Evolutionary conservation across 2,329 filamentous ascomycete genomes (phyloP), one percentile per base, ranked within the genome.

Genomic region (Cladobotryum mycophilum): DNA sequence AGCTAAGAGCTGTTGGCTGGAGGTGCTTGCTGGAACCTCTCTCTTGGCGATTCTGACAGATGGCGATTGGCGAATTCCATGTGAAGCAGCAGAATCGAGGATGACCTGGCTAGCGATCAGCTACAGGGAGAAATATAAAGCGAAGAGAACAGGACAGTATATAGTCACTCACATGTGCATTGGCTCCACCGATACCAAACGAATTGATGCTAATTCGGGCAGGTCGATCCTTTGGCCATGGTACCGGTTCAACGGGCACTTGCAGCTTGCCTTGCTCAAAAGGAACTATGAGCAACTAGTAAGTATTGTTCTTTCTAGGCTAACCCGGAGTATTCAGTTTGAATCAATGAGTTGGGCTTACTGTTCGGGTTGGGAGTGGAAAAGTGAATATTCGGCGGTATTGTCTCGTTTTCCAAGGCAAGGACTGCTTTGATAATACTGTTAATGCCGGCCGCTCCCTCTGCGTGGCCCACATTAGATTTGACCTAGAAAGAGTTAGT

Each of bases 361-460:
- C 54, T 76, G 63, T 69, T 72, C 0, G 66, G 64, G 30, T 67
- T 70, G 0, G 63, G 63, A 0, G 48, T 55, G 0, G 48, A 47
- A 51, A 68, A 71, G 47, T 72, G 67, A 37, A 71, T 67, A 15
- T 66, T 71, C 0, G 69, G 70, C 0, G 67, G 70, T 11, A 74
- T 73, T 3, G 54, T 63, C 1, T 57, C 57, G 5, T 68, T 60
- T 50, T 76, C 72, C 1, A 76, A 51, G 0, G 67, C 64, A 12
- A 76, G 45, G 1, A 71, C 58, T 13, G 61, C 60, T 50, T 79
- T 79, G 15, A 79, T 66, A 2, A 78, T 17, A 0, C 64, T 64
- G 0, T 65, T 64, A 0, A 78, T 46, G 0, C 73, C 76, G 1
- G 69, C 66, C 0, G 73, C 71, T 0, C 65, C 68, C 54, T 76